These are phyloP conservation scores for Floccularia luteovirens DNA, from an alignment of 768 basidiomycete species.

Conservation along the genomic window DNA sequence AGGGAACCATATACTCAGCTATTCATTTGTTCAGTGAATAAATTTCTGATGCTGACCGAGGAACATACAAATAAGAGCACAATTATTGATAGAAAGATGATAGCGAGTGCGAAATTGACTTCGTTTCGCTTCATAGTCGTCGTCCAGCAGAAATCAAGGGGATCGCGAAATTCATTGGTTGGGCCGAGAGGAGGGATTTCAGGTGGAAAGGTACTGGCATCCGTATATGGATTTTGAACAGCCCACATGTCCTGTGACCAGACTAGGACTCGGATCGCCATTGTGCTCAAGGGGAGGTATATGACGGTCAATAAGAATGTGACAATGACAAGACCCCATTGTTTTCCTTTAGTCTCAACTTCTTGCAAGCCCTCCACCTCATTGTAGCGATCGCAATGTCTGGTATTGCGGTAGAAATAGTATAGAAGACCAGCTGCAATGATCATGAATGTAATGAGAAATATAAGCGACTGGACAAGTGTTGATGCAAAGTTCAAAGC, in stretches of 20 bases:
- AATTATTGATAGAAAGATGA: constrained; percentile 49
- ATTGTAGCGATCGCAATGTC: constrained; percentile 38
- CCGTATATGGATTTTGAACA: constrained; percentile 60
- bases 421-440: constrained; percentile 48
- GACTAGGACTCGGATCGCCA: constrained; percentile 68
- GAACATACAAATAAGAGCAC: constrained; percentile 43
- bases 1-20: constrained; percentile 71
- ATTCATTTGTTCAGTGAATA: background rate
- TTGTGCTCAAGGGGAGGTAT: constrained; percentile 72
- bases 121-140: constrained; percentile 69
- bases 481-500: constrained; percentile 68
- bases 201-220: constrained; percentile 45
- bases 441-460: constrained; percentile 50
- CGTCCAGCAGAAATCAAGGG: constrained; percentile 72
- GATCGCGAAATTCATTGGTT: constrained; percentile 44
- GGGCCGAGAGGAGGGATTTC: constrained; percentile 46
- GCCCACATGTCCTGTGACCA: constrained; percentile 78
- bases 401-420: constrained; percentile 46
- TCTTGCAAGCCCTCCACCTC: constrained; percentile 49
- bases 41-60: background rate
- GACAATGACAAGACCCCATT: constrained; percentile 49
- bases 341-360: constrained; percentile 27
- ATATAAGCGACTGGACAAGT: constrained; percentile 48
- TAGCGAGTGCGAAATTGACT: constrained; percentile 59
- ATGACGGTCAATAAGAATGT: constrained; percentile 62